phyloP scores from a whole-genome alignment of 2,329 filamentous ascomycete species.

The Lecanicillium sp. region DNA sequence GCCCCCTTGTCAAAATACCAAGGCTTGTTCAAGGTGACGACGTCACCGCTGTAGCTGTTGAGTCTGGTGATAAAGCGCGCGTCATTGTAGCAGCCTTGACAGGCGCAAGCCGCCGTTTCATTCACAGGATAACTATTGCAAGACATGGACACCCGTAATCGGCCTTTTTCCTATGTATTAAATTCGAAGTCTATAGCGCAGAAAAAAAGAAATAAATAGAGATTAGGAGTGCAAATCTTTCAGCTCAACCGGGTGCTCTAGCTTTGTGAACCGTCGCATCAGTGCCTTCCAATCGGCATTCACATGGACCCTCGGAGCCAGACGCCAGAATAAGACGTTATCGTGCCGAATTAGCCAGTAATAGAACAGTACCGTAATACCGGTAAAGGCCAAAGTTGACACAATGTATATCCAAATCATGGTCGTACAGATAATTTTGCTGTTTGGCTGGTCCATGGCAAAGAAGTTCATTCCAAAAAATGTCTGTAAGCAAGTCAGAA shows the following conservation, averaged over 20 bases:
- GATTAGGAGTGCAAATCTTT: neutral
- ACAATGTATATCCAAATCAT: constrained; percentile 35
- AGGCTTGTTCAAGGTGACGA: constrained; percentile 19
- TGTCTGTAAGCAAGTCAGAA: constrained; percentile 23
- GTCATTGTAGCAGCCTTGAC: constrained; percentile 22
- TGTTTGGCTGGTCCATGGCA: constrained; percentile 24
- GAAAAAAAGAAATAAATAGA: neutral
- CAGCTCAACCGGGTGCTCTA: constrained; percentile 2
- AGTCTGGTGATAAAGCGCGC: constrained; percentile 11
- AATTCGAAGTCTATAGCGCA: neutral
- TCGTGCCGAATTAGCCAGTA: constrained; percentile 24
- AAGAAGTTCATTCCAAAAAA: constrained; percentile 39
- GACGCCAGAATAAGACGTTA: constrained; percentile 18
- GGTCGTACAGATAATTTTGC: constrained; percentile 25
- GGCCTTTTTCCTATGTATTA: neutral
- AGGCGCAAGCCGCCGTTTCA: constrained; percentile 18
- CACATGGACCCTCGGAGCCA: constrained; percentile 19
- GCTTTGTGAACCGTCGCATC: constrained; percentile 4
- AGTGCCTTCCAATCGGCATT: constrained; percentile 15
- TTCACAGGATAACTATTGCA: constrained; percentile 17
- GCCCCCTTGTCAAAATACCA: constrained; percentile 15
- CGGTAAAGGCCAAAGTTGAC: constrained; percentile 25
- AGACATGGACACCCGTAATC: neutral
- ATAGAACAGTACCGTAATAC: constrained; percentile 26
- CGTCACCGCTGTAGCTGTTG: neutral